phyloP scores from a whole-genome alignment of 2,329 filamentous ascomycete genomes.

The Cladosporium sp. region DNA sequence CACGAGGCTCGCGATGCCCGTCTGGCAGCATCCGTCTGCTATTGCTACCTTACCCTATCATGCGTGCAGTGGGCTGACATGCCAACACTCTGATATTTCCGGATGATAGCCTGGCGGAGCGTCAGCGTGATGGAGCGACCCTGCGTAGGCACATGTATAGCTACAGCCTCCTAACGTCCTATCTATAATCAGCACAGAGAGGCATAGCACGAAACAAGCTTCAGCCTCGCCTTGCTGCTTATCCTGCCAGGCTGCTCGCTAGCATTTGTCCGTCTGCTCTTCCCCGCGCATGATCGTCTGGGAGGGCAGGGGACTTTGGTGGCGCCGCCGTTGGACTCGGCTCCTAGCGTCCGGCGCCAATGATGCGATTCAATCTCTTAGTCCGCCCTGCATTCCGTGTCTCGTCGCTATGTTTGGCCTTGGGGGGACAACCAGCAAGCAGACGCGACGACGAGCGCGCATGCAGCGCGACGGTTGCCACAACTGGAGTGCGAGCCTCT shows the following conservation, averaged over 20 bases:
- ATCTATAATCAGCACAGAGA: conserved; percentile 1
- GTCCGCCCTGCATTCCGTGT: conserved; percentile 17
- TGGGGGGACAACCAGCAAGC: conserved; percentile 8
- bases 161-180: neutral
- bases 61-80: conserved; percentile 7
- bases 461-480: conserved; percentile 14
- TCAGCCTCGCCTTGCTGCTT: conserved; percentile 18
- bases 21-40: neutral
- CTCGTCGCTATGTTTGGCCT: conserved; percentile 19
- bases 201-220: conserved; percentile 11
- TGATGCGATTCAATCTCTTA: conserved; percentile 18
- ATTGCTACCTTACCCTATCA: neutral
- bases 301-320: conserved; percentile 7
- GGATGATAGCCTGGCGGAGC: neutral
- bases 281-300: conserved; percentile 11
- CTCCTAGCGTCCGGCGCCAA: conserved; percentile 7
- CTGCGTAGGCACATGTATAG: conserved; percentile 9
- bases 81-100: conserved; percentile 11
- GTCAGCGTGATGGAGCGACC: conserved; percentile 8
- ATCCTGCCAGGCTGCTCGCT: conserved; percentile 3
- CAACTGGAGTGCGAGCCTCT: neutral
- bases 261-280: conserved; percentile 8
- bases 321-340: conserved; percentile 12
- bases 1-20: neutral
- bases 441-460: neutral